Evolutionary conservation across 768 basidiomycete genomes (phyloP).

Genomic region (Daedalea quercina): DNA sequence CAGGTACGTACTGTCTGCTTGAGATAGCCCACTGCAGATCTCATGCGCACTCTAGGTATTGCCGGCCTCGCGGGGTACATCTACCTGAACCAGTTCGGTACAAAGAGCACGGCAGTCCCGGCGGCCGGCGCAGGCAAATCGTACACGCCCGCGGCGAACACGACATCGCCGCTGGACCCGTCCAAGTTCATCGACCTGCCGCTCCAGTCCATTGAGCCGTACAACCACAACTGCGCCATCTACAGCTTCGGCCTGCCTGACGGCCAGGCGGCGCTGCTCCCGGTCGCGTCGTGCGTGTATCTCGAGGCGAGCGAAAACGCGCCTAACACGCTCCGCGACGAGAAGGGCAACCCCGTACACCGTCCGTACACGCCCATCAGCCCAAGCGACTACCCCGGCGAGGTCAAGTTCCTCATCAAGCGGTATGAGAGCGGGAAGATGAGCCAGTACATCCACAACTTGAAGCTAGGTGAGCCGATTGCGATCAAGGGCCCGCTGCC

Average conservation of each 20-base stretch:
- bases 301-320: slow-evolving; percentile 59
- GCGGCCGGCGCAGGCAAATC: slow-evolving; percentile 13
- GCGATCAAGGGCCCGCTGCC: slow-evolving; percentile 85
- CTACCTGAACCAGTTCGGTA: slow-evolving; percentile 40
- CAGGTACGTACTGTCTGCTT: slow-evolving; percentile 30
- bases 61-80: slow-evolving; percentile 35
- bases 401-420: slow-evolving; percentile 80
- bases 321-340: slow-evolving; percentile 54
- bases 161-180: slow-evolving; percentile 69
- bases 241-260: slow-evolving; percentile 80
- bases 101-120: slow-evolving; percentile 13
- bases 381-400: slow-evolving; percentile 63
- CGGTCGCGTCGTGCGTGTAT: slow-evolving; percentile 72
- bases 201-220: slow-evolving; percentile 73
- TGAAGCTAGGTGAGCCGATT: slow-evolving; percentile 80
- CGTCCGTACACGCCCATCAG: slow-evolving; percentile 95
- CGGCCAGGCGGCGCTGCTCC: slow-evolving; percentile 69
- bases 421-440: slow-evolving; percentile 77
- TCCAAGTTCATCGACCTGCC: slow-evolving; percentile 74
- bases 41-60: slow-evolving; percentile 29
- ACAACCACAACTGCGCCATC: slow-evolving; percentile 92
- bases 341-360: slow-evolving; percentile 81
- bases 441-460: slow-evolving; percentile 73
- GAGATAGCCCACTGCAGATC: not conserved
- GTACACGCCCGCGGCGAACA: slow-evolving; percentile 29